Evolutionary conservation across 495 filamentous ascomycete species (phyloP), one percentile per base, ranked within the genome.

Genomic region (Podospora pseudoanserina): DNA sequence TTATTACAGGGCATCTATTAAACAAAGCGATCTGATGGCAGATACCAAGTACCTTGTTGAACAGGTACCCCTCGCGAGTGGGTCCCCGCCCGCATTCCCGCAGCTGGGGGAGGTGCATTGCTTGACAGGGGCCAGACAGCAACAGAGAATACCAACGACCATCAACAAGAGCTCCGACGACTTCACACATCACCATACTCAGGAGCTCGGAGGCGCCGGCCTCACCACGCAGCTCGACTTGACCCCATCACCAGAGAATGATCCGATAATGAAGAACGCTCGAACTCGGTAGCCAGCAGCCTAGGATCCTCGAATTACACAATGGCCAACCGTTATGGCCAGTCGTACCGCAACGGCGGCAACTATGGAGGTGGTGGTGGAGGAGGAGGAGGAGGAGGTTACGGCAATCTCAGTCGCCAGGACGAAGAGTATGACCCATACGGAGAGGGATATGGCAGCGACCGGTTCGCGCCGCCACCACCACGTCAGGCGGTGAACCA

Each of bases 401-500:
- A 79, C 55, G 76, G 72, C 5, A 73, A 72, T 13, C 66, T 76
- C 11, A 67, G 70, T 49, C 72, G 70, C 5, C 74, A 66, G 39
- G 72, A 79, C 63, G 82, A 80, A 1, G 81, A 80, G 70, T 82
- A 82, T 67, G 79, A 85, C 64, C 77, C 77, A 16, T 83, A 75
- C 64, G 81, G 80, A 63, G 81, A 82, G 20, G 79, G 80, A 57
- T 82, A 83, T 56, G 70, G 74, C 27, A 78, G 76, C 72, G 80
- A 82, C 68, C 77, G 79, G 0, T 78, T 72, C 64, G 74, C 71
- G 13, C 71, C 71, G 13, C 71, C 74, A n/a, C 67, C 73, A 4
- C 71, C 72, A 28, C 69, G 70, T 9, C 77, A 70, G 53, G 73
- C 72, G 63, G 32, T 70, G 54, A 76, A 75, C 53, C 68, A 76